Evolutionary conservation across 1,139 yeast species (phyloP), one percentile per base, ranked within the genome.

Genomic region (Waltiozyma sp.): DNA sequence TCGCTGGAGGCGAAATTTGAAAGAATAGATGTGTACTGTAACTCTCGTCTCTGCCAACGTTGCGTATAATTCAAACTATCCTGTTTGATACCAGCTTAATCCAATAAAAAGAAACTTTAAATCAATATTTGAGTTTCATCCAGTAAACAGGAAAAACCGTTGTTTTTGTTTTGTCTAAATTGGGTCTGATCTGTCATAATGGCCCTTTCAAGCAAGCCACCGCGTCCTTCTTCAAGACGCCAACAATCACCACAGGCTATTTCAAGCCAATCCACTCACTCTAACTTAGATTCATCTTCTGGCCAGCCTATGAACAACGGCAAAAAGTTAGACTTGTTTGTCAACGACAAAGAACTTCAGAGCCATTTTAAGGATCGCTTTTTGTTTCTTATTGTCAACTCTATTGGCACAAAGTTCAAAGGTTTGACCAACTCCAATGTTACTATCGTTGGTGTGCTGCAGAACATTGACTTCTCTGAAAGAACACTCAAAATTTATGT

Each of bases 341-440:
- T 26, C n/a, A 14, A 26, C 10, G 31, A 26, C n/a, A 26, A 7
- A 7, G 46, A 48, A 10, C 49, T 51, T 40, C 53, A 53, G 37
- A 52, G 51, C 38, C 53, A 49, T 31, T 61, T 72, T 59, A 65
- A 68, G 49, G 79, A 77, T 48, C 68, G 79, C 44, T 58, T 77
- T 47, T 58, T 69, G 37, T 74, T 59, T 50, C 59, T 78, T 47
- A 60, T 77, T 38, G 67, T 73, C 40, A 74, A 73, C 50, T 66
- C 85, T 19, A 59, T 76, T 39, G 87, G 94, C 15, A 68, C 72
- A 36, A 64, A 63, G 28, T 76, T 75, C 21, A 66, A 67, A 19
- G 81, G 77, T 14, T 77, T 87, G 3, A 75, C 80, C 3, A 63
- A 76, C 21, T 71, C 83, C 1, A 93, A 91, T 9, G 69, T 74